Evolutionary conservation across 305 asterid species (phyloP).

Genomic region (Withania somnifera): DNA sequence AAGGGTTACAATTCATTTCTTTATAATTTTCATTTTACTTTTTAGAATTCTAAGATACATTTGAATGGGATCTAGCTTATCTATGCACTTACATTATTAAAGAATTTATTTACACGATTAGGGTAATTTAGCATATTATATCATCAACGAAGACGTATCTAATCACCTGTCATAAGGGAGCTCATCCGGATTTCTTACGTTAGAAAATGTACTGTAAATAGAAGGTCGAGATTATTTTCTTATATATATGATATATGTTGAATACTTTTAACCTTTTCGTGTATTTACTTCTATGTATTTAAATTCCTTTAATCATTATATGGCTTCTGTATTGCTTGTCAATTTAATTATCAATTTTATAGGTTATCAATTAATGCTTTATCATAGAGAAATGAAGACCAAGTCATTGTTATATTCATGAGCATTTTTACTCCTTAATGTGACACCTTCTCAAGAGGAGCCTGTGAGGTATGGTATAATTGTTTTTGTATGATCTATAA

Average conservation of each 20-base stretch:
- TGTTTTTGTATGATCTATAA: background rate
- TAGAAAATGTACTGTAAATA: background rate
- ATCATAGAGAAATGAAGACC: background rate
- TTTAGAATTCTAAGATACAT: background rate
- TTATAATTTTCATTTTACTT: conserved; percentile 7
- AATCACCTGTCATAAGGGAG: background rate
- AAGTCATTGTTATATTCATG: background rate
- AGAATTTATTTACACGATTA: background rate
- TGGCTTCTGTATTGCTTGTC: too few species aligned
- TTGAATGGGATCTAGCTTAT: background rate
- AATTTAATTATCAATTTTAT: too few species aligned
- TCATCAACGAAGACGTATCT: background rate
- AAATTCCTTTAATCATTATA: background rate
- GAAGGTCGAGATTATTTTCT: background rate
- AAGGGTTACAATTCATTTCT: conserved; percentile 17
- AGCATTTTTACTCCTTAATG: background rate
- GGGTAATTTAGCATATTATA: background rate
- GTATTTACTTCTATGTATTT: background rate
- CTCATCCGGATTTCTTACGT: background rate
- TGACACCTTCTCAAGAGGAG: background rate
- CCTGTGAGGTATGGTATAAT: background rate
- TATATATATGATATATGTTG: background rate
- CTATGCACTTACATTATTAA: background rate
- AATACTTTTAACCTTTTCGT: background rate
- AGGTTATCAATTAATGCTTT: background rate